These are phyloP conservation scores for Ceratobasidium sp. DNA, from an alignment of 1,284 basidiomycete species.

Conservation along the genomic window DNA sequence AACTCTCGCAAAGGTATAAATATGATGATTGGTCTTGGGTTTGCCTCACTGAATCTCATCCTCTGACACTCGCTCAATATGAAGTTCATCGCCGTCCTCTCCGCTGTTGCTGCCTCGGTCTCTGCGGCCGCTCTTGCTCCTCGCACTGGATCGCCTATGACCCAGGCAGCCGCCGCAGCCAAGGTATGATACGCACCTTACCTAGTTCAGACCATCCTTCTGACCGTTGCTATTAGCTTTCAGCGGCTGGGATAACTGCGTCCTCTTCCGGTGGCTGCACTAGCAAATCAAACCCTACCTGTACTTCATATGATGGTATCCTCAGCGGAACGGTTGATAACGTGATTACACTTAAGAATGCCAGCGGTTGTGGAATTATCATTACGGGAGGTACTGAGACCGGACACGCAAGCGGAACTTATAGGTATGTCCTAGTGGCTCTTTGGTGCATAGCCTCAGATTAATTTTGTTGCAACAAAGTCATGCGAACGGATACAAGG, in stretches of 20 bases:
- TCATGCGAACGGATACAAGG: constrained; percentile 47
- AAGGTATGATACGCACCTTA: background rate
- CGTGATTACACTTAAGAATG: constrained; percentile 47
- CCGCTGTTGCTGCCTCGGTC: constrained; percentile 18
- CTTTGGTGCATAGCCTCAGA: constrained; percentile 3
- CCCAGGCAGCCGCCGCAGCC: constrained; percentile 20
- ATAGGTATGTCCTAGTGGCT: constrained; percentile 24
- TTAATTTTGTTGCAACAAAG: background rate
- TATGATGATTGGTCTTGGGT: background rate
- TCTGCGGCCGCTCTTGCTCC: constrained; percentile 27
- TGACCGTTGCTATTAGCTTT: constrained; percentile 19
- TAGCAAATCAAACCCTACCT: constrained; percentile 35
- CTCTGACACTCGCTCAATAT: background rate
- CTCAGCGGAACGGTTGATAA: constrained; percentile 43
- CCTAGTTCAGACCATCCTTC: background rate
- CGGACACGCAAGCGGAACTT: constrained; percentile 46
- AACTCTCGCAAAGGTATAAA: constrained; percentile 5
- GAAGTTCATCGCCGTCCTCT: constrained; percentile 29
- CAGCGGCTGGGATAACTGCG: constrained; percentile 34
- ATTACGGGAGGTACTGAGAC: constrained; percentile 47
- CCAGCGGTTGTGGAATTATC: constrained; percentile 37
- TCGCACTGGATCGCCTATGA: constrained; percentile 35
- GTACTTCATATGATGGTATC: constrained; percentile 46
- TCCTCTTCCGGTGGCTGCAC: constrained; percentile 47
- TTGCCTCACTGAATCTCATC: background rate